These are phyloP conservation scores for Zygosaccharomyces siamensis DNA, from an alignment of 805 yeast species.

Conservation along the genomic window DNA sequence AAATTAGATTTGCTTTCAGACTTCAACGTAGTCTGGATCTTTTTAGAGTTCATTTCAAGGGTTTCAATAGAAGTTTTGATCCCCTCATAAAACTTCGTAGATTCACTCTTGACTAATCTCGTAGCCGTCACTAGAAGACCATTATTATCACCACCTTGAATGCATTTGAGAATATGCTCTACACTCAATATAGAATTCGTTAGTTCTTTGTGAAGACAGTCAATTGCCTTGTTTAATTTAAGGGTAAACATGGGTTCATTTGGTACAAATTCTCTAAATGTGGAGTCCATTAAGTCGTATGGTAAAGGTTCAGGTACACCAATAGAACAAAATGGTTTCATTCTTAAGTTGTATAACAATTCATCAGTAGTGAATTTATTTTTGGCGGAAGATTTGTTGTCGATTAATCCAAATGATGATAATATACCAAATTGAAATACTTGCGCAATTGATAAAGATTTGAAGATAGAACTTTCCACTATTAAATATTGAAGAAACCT, in stretches of 20 bases:
- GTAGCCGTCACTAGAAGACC: conserved; percentile 25
- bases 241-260: conserved; percentile 18
- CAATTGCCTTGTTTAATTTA: conserved; percentile 17
- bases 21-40: background rate
- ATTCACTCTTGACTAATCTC: conserved; percentile 28
- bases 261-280: conserved; percentile 21
- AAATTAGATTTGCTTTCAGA: background rate
- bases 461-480: conserved; percentile 24
- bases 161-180: conserved; percentile 16
- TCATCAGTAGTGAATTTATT: conserved; percentile 29
- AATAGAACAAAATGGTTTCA: conserved; percentile 75
- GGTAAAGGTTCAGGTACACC: conserved; percentile 69
- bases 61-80: conserved; percentile 18
- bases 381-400: conserved; percentile 23
- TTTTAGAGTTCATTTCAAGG: conserved; percentile 13
- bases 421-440: conserved; percentile 32
- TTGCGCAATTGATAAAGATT: conserved; percentile 34
- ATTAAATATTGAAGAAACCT: conserved; percentile 25
- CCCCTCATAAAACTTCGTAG: conserved; percentile 31
- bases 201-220: conserved; percentile 20
- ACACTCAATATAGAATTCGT: conserved; percentile 13
- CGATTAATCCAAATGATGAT: conserved; percentile 24
- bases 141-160: conserved; percentile 23
- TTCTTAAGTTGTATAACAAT: conserved; percentile 49
- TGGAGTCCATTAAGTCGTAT: conserved; percentile 31